phyloP scores from a whole-genome alignment of 176 grass and related monocot genomes.

The Musa acuminata region DNA sequence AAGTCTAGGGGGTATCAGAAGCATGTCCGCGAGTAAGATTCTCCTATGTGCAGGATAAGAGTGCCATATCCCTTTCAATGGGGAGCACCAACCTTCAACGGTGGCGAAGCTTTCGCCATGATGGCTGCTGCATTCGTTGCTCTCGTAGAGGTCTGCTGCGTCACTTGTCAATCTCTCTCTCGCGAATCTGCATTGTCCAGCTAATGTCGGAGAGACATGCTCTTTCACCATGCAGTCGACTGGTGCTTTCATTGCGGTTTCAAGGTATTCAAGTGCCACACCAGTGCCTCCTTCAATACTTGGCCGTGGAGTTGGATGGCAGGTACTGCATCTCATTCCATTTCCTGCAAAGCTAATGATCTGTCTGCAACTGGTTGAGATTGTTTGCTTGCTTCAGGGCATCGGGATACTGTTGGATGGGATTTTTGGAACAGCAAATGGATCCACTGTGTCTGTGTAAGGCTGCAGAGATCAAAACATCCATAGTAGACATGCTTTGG shows the following conservation, averaged over 20 bases:
- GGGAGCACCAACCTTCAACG: constrained; percentile 6
- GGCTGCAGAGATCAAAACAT: constrained; percentile 2
- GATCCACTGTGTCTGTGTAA: constrained; percentile 55
- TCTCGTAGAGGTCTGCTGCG: background rate
- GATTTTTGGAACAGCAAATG: constrained; percentile 52
- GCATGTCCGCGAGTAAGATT: no score
- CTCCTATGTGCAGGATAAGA: background rate
- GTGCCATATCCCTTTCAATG: constrained; percentile 9
- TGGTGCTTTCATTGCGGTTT: background rate
- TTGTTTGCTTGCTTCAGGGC: background rate
- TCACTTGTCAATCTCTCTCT: no score
- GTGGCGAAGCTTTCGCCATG: constrained; percentile 13
- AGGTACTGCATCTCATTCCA: background rate
- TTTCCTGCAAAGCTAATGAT: background rate
- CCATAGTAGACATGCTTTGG: background rate
- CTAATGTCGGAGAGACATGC: background rate
- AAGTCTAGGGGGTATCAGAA: no score
- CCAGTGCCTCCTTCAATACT: constrained; percentile 1
- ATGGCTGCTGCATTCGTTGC: constrained; percentile 11
- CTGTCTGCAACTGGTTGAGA: background rate
- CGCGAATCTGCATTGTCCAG: no score
- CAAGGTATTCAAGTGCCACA: constrained; percentile 10
- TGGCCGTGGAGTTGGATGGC: constrained; percentile 9
- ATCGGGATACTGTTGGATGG: constrained; percentile 43
- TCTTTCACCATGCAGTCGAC: background rate